These are phyloP conservation scores for Stylonectria norvegica DNA, from an alignment of 2,329 filamentous ascomycete genomes.

Conservation along the genomic window DNA sequence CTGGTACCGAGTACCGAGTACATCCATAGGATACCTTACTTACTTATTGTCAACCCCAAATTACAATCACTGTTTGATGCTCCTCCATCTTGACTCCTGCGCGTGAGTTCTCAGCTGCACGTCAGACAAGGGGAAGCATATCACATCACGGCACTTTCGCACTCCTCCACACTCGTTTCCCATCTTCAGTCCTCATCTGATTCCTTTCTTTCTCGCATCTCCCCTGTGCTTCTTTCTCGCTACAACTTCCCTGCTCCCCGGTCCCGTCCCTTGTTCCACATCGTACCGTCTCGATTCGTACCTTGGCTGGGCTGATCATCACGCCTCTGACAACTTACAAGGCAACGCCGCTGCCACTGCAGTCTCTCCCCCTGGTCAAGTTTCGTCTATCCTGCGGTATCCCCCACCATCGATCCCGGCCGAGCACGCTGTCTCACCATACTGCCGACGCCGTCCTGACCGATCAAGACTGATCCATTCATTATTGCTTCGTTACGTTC, in stretches of 20 bases:
- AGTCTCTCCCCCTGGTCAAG: slow-evolving; percentile 11
- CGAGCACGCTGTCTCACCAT: slow-evolving; percentile 19
- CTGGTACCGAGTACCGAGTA: too few species aligned
- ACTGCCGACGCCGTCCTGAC: slow-evolving; percentile 4
- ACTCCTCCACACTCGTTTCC: too few species aligned
- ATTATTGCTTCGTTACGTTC: slow-evolving; percentile 12
- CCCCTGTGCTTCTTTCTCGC: neutral
- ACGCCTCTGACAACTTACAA: slow-evolving; percentile 7
- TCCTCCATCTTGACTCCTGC: too few species aligned
- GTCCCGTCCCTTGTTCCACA: slow-evolving; percentile 12
- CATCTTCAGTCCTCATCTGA: too few species aligned
- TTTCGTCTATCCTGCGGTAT: slow-evolving; percentile 12
- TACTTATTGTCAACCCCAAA: too few species aligned
- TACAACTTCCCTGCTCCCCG: neutral
- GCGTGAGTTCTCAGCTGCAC: too few species aligned
- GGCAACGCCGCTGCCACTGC: slow-evolving; percentile 10
- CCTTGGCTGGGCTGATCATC: slow-evolving; percentile 19
- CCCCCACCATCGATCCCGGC: slow-evolving; percentile 18
- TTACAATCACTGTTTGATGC: too few species aligned
- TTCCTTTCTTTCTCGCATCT: neutral
- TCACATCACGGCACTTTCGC: too few species aligned
- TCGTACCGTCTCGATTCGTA: slow-evolving; percentile 7
- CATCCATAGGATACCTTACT: too few species aligned
- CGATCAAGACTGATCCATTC: slow-evolving; percentile 8
- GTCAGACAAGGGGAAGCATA: too few species aligned